Percentiles rank a stretch among this genome's conserved stretches.
Conservation (phyloP, 495 filamentous ascomycete genomes). For the Amorphotheca resinae region DNA sequence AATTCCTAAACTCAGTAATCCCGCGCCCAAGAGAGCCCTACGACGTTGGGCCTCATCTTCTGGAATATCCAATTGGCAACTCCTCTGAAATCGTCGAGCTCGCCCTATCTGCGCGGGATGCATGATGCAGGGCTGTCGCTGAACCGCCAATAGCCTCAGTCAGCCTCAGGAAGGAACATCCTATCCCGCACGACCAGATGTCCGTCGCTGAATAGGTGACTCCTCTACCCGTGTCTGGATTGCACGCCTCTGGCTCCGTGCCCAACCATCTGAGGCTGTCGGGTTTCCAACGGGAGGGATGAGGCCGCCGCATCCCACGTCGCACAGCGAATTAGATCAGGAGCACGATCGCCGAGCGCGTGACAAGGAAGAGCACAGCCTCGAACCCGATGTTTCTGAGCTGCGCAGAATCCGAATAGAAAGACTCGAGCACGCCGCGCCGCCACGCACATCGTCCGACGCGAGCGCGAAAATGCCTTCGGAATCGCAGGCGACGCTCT, state of each 20-base stretch:
- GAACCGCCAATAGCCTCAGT: conserved; percentile 9
- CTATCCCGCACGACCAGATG: conserved; percentile 14
- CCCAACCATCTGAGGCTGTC: conserved; percentile 17
- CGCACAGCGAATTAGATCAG: conserved; percentile 14
- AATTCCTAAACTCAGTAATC: no score
- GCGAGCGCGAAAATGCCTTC: conserved; percentile 15
- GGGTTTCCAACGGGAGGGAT: conserved; percentile 10
- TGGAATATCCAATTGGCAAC: conserved; percentile 3
- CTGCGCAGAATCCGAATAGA: conserved; percentile 15
- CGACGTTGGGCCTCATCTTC: background rate
- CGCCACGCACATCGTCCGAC: conserved; percentile 2
- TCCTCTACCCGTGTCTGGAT: background rate
- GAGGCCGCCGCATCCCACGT: conserved; percentile 6
- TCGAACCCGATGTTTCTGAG: conserved; percentile 7
- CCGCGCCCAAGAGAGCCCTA: background rate
- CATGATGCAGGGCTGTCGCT: conserved; percentile 12
- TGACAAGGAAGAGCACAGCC: conserved; percentile 13
- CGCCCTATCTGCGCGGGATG: conserved; percentile 11
- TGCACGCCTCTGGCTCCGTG: no score
- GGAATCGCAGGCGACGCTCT: conserved; percentile 15
- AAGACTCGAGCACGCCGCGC: conserved; percentile 12
- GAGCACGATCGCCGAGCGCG: conserved; percentile 10
- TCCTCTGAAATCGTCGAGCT: background rate
- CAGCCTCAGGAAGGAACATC: conserved; percentile 7
- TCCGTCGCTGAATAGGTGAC: conserved; percentile 2